Conservation (phyloP, 2,329 filamentous ascomycete species). For the Colletotrichum lupini region DNA sequence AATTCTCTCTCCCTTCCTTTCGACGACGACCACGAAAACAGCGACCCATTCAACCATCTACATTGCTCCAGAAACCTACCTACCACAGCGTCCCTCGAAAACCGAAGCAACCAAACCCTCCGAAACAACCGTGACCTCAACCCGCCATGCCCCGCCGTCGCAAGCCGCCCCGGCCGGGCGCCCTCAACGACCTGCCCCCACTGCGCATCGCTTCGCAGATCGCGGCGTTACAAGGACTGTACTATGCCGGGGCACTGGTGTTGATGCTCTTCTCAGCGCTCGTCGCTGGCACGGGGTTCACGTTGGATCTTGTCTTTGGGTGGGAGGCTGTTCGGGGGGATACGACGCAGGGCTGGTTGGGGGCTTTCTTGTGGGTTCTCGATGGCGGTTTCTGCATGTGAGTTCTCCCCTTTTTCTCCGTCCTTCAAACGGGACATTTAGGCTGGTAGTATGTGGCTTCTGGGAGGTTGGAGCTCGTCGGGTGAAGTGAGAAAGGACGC, state of each 20-base stretch:
- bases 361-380: slow-evolving; percentile 68
- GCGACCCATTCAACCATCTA: background rate
- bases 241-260: slow-evolving; percentile 62
- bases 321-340: slow-evolving; percentile 70
- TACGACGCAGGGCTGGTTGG: slow-evolving; percentile 70
- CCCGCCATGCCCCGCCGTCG: slow-evolving; percentile 64
- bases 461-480: no score
- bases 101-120: background rate
- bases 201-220: slow-evolving; percentile 71
- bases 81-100: no score
- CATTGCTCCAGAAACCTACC: background rate
- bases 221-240: slow-evolving; percentile 64
- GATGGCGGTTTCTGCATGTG: slow-evolving; percentile 65
- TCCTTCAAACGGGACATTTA: background rate
- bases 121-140: background rate
- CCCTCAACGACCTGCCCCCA: slow-evolving; percentile 70
- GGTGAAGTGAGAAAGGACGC: background rate
- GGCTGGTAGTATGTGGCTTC: background rate
- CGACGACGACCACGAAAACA: background rate
- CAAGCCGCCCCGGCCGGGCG: slow-evolving; percentile 68
- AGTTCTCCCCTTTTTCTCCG: slow-evolving; percentile 37
- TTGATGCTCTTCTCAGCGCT: slow-evolving; percentile 69
- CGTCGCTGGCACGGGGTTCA: slow-evolving; percentile 66
- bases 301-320: slow-evolving; percentile 65
- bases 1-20: background rate